These are phyloP conservation scores for Fusarium praegraminearum DNA, from an alignment of 2,329 filamentous ascomycete genomes.

Conservation along the genomic window DNA sequence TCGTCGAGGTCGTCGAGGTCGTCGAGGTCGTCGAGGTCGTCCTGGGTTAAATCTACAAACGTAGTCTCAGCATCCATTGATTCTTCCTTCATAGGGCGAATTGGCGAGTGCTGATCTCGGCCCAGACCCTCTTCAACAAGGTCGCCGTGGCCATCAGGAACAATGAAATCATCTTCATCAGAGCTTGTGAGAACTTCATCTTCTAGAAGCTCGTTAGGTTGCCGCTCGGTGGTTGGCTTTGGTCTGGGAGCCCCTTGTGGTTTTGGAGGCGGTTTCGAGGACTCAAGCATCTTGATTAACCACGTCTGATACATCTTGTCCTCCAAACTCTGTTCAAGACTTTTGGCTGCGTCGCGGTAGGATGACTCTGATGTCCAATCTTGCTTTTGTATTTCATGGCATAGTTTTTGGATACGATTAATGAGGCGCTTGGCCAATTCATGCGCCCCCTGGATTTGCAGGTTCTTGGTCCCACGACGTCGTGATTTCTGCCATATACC, in stretches of 20 bases:
- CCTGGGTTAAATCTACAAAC: constrained; percentile 50
- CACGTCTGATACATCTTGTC: constrained; percentile 67
- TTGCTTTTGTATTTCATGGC: constrained; percentile 63
- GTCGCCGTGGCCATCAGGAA: constrained; percentile 48
- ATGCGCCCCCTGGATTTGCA: constrained; percentile 60
- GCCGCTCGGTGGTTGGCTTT: constrained; percentile 9
- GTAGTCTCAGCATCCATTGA: constrained; percentile 23
- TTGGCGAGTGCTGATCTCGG: background rate
- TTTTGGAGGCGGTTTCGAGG: constrained; percentile 56
- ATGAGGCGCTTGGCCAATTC: constrained; percentile 58
- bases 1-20: constrained; percentile 18
- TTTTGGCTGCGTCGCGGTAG: constrained; percentile 66
- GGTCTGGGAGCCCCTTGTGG: constrained; percentile 43
- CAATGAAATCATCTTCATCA: constrained; percentile 65
- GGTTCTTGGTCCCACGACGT: constrained; percentile 51
- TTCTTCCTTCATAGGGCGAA: constrained; percentile 39
- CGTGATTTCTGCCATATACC: constrained; percentile 71
- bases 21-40: constrained; percentile 37
- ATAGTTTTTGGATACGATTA: constrained; percentile 67
- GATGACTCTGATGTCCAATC: constrained; percentile 66
- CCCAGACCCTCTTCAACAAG: constrained; percentile 1
- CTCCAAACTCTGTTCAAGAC: constrained; percentile 73
- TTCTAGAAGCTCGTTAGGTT: constrained; percentile 42
- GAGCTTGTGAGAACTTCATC: constrained; percentile 66
- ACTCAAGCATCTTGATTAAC: constrained; percentile 61